These are phyloP conservation scores for Stentor coeruleus DNA, from an alignment of 73 alveolate genomes.

Conservation along the genomic window DNA sequence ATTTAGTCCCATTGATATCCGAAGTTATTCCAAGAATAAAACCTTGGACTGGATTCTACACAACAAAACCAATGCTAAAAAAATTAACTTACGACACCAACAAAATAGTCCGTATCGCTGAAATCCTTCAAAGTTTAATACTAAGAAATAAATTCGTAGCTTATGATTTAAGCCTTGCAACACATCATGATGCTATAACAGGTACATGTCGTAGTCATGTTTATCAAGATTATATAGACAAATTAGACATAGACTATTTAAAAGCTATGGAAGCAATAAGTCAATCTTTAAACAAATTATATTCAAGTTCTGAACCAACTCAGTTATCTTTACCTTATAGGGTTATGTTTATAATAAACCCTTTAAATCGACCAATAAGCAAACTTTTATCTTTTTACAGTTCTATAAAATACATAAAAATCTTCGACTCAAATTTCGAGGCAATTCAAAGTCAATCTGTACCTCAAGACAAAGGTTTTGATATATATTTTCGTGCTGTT, in stretches of 20 bases:
- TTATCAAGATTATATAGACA: conserved; percentile 35
- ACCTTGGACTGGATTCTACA: conserved; percentile 95
- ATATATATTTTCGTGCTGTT: no score
- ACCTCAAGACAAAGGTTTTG: background rate
- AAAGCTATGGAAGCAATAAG: background rate
- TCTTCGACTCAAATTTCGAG: background rate
- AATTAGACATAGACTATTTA: conserved; percentile 3
- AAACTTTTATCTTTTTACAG: background rate
- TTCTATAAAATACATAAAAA: background rate
- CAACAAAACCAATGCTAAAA: conserved; percentile 83
- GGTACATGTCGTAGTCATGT: conserved; percentile 53
- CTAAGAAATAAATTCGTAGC: background rate
- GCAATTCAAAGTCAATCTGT: background rate
- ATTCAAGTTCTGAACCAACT: no score
- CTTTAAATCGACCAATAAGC: background rate
- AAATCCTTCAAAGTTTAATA: background rate
- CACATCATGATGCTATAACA: conserved; percentile 74
- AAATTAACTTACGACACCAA: conserved; percentile 30
- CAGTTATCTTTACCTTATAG: conserved; percentile 7
- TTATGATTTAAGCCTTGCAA: conserved; percentile 23
- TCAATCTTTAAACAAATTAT: background rate
- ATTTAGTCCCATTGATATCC: background rate
- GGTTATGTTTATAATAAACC: background rate
- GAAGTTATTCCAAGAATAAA: conserved; percentile 25
- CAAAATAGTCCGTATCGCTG: background rate